A percentile compares a stretch with the other conserved stretches of the same genome.
Conservation (phyloP, 2,329 filamentous ascomycete genomes). For the Hymenotorrendiella dingleyae region DNA sequence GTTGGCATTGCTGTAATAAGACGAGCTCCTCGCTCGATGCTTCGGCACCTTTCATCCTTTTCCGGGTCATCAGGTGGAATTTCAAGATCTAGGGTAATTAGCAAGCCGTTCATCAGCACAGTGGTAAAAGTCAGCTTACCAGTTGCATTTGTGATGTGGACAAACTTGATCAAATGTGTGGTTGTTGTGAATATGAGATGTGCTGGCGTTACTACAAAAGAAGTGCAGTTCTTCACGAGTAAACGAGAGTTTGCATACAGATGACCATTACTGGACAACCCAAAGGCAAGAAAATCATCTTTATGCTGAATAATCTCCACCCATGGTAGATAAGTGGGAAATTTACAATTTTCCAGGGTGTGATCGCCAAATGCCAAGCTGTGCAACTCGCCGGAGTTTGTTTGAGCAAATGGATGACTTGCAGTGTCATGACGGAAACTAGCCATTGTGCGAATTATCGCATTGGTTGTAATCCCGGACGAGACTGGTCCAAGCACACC, state of each 20-base stretch:
- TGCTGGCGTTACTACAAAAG: constrained; percentile 72
- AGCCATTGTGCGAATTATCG: constrained; percentile 20
- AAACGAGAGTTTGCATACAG: constrained; percentile 72
- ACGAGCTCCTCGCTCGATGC: constrained; percentile 80
- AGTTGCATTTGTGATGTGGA: constrained; percentile 65
- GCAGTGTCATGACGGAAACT: constrained; percentile 20
- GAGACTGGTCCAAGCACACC: constrained; percentile 22
- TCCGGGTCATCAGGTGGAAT: constrained; percentile 85
- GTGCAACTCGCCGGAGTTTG: constrained; percentile 24
- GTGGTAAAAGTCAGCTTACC: constrained; percentile 40
- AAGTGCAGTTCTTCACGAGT: constrained; percentile 83
- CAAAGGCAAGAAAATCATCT: constrained; percentile 34
- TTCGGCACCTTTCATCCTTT: constrained; percentile 84
- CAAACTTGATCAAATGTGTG: constrained; percentile 88
- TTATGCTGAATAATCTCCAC: constrained; percentile 25
- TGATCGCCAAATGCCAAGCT: constrained; percentile 24
- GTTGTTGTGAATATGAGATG: constrained; percentile 91
- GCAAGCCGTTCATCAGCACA: neutral
- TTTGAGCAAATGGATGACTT: constrained; percentile 25
- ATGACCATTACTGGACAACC: constrained; percentile 69
- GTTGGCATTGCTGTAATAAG: constrained; percentile 87
- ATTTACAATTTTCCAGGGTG: constrained; percentile 22
- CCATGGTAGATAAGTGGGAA: constrained; percentile 31
- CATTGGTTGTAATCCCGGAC: constrained; percentile 6
- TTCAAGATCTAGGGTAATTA: constrained; percentile 58